Evolutionary conservation across 2,329 filamentous ascomycete genomes (phyloP), one percentile per base, ranked within the genome.

Genomic region (Dothideomycetidae sp.): DNA sequence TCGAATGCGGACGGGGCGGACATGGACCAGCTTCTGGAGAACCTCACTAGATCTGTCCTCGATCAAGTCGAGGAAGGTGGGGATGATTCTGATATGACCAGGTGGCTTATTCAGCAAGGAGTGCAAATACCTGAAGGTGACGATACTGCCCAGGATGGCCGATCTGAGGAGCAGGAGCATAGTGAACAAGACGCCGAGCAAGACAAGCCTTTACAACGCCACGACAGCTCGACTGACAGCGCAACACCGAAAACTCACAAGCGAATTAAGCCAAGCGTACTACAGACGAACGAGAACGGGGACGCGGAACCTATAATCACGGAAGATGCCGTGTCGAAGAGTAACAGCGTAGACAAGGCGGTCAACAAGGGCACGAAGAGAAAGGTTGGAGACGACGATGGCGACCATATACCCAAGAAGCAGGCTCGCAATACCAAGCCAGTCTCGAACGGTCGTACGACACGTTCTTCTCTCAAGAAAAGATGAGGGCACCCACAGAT

Each of bases 1-100:
- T 55, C 53, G 3, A 7, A 26, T 7, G 7, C 21, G 21, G 56
- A 58, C 18, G 50, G 60, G n/a, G 55, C 42, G 34, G 49, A 23
- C 9, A 54, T 55, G 16, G 62, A 63, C 33, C 61, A 62, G 57
- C 62, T 39, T 51, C 58, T 12, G 57, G 58, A 16, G 52, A 61
- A 31, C 51, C 33, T 67, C 43, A 58, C 62, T 17, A 57, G 59
- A 23, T 55, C 54, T 9, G 51, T 67, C 41, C 53, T 67, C 7
- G 49, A 48, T 12, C 53, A 56, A 13, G 53, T 49, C 2, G 47
- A 46, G 9, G 47, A 51, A 12, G 51, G 49, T 10, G 42, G 46
- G 7, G 48, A 44, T 2, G 45, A 46, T 14, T 48, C 42, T 11
- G 52, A 48, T 11, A 43, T 56, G 26, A 42, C 49, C 3, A 47